phyloP scores from a whole-genome alignment of 1,139 yeast genomes.

The Protomyces pachydermus region DNA sequence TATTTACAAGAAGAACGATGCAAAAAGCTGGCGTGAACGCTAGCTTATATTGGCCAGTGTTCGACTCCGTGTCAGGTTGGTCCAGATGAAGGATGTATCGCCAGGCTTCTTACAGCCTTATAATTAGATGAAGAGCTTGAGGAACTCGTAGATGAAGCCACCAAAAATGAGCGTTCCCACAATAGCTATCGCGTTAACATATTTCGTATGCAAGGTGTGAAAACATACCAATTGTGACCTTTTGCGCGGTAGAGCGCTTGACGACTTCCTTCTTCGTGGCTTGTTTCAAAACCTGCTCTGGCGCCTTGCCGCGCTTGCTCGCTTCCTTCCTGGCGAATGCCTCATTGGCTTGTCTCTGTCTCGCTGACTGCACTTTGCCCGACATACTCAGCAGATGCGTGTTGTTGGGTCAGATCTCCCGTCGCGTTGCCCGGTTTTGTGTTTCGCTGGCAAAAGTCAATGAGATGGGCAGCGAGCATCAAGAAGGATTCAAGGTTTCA shows the following conservation, averaged over 20 bases:
- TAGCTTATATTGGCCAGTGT: too few relatives aligned
- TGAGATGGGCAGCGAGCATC: neutral
- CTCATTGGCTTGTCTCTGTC: constrained; percentile 21
- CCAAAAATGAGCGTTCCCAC: constrained; percentile 20
- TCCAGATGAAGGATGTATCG: too few relatives aligned
- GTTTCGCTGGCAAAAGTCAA: neutral
- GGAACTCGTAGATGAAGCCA: constrained; percentile 15
- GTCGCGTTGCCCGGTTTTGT: too few relatives aligned
- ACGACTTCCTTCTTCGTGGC: constrained; percentile 3
- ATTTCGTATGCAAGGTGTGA: neutral
- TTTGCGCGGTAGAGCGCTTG: constrained; percentile 16
- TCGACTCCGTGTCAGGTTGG: too few relatives aligned
- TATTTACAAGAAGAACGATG: too few relatives aligned
- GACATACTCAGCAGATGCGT: constrained; percentile 2
- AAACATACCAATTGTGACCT: constrained; percentile 7
- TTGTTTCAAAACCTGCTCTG: neutral
- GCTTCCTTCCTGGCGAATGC: constrained; percentile 22
- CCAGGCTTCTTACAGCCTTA: neutral
- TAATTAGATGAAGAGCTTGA: constrained; percentile 6
- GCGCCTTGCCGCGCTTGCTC: constrained; percentile 20
- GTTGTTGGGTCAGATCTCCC: too few relatives aligned
- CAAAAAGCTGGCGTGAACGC: too few relatives aligned
- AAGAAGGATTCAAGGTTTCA: too few relatives aligned
- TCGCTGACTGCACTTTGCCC: constrained; percentile 17
- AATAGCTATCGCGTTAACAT: neutral